Conservation (phyloP, 129 eudicot genomes). For the carrot (Daucus carota) region DNA sequence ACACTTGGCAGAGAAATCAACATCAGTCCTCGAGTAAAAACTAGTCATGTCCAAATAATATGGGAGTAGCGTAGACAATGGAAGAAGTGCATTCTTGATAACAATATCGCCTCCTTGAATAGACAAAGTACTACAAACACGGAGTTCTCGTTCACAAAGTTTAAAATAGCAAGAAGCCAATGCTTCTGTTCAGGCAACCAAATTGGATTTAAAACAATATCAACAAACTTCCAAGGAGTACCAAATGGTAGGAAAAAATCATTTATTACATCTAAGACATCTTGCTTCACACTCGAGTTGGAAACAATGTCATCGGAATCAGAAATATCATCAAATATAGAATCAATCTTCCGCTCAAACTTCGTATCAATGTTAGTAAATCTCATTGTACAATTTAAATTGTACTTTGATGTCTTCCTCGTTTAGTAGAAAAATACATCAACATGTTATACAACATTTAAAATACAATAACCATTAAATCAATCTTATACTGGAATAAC, state of each 20-base stretch:
- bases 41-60: too few species aligned
- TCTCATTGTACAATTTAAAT: neutral
- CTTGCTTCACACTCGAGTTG: too few species aligned
- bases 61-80: too few species aligned
- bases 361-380: neutral
- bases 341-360: neutral
- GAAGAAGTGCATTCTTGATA: too few species aligned
- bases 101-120: too few species aligned
- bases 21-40: too few species aligned
- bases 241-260: too few species aligned
- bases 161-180: neutral
- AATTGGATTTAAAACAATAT: neutral
- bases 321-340: neutral
- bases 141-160: neutral
- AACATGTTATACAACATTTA: neutral
- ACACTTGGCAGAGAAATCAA: too few species aligned
- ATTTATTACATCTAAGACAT: too few species aligned
- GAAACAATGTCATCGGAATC: neutral
- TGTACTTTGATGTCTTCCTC: neutral
- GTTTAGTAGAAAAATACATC: neutral
- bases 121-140: too few species aligned
- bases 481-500: too few species aligned
- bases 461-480: too few species aligned
- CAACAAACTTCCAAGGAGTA: neutral
- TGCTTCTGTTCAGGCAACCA: neutral